Base-by-base conservation (phyloP, 257 asterid species). In the Perilla frutescens region DNA sequence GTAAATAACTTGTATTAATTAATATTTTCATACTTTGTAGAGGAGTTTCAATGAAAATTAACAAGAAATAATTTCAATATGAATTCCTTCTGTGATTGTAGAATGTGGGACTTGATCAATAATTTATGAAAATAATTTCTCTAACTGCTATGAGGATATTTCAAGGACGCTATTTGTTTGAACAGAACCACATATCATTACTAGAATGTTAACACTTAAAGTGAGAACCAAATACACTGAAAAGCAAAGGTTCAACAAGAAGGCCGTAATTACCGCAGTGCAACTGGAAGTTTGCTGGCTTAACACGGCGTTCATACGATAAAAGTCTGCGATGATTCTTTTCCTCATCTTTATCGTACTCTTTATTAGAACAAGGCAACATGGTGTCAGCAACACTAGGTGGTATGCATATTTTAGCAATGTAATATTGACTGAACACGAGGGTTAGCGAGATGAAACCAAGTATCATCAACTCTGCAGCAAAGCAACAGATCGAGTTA, bases 381-480 rank as follows among this genome's bases (percentile, higher is more conserved):
- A 92, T 87, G 32, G 88, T 82, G 63, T 90, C 54, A 4, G 89
- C 99, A 59, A 90, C 91, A 53, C 59, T 65, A 3, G 40, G 0
- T 1, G 99, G 99, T 26, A 95, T 89, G 83, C 99, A 95, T 59
- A 95, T 95, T 8, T 80, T 65, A 62, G 98, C 93, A 65, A 95
- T 89, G 86, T 92, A 95, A 77, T 86, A 88, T 75, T 95, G 98
- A 78, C 89, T 59, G 85, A 95, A 95, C 68, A 88, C 94, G 15
- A 95, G 96, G 39, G 77, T 78, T 15, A 95, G 84, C 0, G 99
- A 95, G 82, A 95, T 95, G 81, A 95, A 95, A 60, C 96, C 99
- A 3, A 94, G 98, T 71, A 94, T 73, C 99, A 94, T 94, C 96
- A 94, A 81, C 86, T 95, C 99, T 94, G 97, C 74, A 78, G 80